phyloP scores from a whole-genome alignment of 257 asterid genomes.

The Plantago elongata region DNA sequence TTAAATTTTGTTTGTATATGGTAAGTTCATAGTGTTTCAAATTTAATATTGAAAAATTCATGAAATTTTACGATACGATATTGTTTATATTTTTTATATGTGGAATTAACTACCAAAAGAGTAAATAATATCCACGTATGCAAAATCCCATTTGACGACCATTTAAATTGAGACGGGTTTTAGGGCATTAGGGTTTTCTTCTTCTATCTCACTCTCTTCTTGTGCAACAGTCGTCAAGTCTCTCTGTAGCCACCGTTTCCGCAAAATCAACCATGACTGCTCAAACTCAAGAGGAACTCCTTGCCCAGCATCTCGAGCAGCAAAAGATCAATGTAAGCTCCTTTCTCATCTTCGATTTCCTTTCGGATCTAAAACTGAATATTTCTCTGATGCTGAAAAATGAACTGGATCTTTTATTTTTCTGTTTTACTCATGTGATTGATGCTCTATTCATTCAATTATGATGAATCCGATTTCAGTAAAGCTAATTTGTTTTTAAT shows the following conservation, averaged over 20 bases:
- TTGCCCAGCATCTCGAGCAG: slow-evolving; percentile 34
- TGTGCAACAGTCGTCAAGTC: neutral
- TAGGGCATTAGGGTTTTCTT: slow-evolving; percentile 1
- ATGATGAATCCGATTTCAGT: neutral
- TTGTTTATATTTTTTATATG: too few relatives aligned
- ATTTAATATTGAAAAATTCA: too few relatives aligned
- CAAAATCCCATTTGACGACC: too few relatives aligned
- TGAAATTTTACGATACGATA: too few relatives aligned
- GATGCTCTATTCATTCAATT: too few relatives aligned
- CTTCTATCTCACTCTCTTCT: neutral
- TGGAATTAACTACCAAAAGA: too few relatives aligned
- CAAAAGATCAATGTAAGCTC: slow-evolving; percentile 24
- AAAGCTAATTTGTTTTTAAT: neutral
- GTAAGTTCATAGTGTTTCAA: too few relatives aligned
- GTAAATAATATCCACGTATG: too few relatives aligned
- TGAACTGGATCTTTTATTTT: neutral
- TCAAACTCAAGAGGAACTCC: slow-evolving; percentile 33
- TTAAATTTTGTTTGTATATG: too few relatives aligned
- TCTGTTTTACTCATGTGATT: too few relatives aligned
- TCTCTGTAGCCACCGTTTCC: too few relatives aligned
- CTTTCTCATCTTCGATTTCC: neutral
- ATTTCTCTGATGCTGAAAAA: neutral
- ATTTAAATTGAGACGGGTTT: too few relatives aligned
- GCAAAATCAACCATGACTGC: slow-evolving; percentile 29
- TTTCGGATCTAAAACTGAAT: neutral